These are phyloP conservation scores for Monilinia fructigena DNA, from an alignment of 2,329 filamentous ascomycete species.

Conservation along the genomic window DNA sequence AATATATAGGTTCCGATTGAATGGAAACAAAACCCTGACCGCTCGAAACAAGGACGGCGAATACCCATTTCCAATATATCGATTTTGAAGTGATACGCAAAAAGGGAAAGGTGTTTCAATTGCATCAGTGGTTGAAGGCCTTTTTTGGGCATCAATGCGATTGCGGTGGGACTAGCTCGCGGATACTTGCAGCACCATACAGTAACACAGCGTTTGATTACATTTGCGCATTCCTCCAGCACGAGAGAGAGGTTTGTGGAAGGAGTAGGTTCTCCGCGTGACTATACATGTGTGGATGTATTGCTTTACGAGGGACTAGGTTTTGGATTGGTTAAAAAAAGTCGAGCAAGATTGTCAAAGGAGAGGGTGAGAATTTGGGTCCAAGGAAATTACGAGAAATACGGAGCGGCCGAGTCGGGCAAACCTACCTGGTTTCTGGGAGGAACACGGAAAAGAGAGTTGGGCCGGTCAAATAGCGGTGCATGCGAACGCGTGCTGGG, in stretches of 20 bases:
- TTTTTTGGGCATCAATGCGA: conserved; percentile 38
- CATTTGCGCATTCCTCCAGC: conserved; percentile 23
- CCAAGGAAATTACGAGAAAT: conserved; percentile 19
- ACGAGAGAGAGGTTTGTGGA: conserved; percentile 20
- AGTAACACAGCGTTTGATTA: conserved; percentile 34
- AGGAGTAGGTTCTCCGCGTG: conserved; percentile 23
- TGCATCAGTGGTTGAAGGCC: conserved; percentile 21
- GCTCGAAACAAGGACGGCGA: conserved; percentile 18
- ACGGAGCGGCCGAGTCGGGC: conserved; percentile 19
- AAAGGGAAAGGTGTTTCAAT: conserved; percentile 22
- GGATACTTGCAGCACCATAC: conserved; percentile 35
- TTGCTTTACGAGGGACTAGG: conserved; percentile 20
- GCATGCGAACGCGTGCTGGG: conserved; percentile 40
- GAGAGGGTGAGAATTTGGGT: conserved; percentile 22
- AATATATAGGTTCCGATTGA: conserved; percentile 11
- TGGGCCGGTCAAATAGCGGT: conserved; percentile 24
- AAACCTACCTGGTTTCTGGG: conserved; percentile 22
- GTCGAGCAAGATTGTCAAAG: conserved; percentile 16
- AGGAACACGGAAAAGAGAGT: conserved; percentile 18
- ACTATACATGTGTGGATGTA: conserved; percentile 22
- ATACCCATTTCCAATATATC: conserved; percentile 26
- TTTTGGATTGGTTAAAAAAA: conserved; percentile 16
- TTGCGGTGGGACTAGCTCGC: conserved; percentile 32
- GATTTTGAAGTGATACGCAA: conserved; percentile 24
- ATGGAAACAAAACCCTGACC: conserved; percentile 15